phyloP scores from a whole-genome alignment of 129 eudicot genomes.

The Pittosporum tobira region DNA sequence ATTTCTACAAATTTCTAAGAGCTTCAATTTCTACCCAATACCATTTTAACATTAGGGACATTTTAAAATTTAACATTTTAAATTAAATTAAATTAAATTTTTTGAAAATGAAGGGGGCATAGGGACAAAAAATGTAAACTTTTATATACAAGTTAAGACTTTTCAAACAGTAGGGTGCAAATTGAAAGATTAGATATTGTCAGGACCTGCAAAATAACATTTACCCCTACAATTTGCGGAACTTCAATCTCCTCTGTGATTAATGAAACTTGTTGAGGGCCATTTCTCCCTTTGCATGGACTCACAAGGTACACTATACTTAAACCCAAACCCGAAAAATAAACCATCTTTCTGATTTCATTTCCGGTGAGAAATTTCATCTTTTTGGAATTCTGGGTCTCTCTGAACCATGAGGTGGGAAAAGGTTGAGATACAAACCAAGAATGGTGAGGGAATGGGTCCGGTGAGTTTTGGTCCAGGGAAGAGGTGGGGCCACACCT shows the following conservation, averaged over 20 bases:
- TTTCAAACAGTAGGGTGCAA: too few relatives aligned
- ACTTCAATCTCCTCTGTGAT: background rate
- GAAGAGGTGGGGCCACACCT: constrained; percentile 97
- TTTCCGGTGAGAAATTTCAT: background rate
- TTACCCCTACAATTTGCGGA: background rate
- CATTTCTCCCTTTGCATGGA: constrained; percentile 2
- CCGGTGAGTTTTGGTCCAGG: constrained; percentile 53
- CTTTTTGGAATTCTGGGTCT: background rate
- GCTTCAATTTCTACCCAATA: too few relatives aligned
- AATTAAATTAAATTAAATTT: too few relatives aligned
- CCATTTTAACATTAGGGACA: too few relatives aligned
- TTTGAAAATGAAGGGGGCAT: too few relatives aligned
- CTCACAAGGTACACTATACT: background rate
- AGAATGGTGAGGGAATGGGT: constrained; percentile 9
- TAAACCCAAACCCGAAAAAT: constrained; percentile 1
- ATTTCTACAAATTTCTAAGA: too few relatives aligned
- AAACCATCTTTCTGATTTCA: background rate
- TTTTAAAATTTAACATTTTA: too few relatives aligned
- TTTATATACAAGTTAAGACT: too few relatives aligned
- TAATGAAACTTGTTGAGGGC: constrained; percentile 9
- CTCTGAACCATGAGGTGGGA: constrained; percentile 69
- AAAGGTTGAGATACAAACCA: constrained; percentile 28
- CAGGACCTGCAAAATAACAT: too few relatives aligned
- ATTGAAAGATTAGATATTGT: too few relatives aligned
- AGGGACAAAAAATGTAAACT: too few relatives aligned